A percentile compares a stretch with the other conserved stretches of the same genome.
Evolutionary conservation across 2,329 filamentous ascomycete genomes (phyloP).

Genomic region (Exophiala phaeomuriformis): DNA sequence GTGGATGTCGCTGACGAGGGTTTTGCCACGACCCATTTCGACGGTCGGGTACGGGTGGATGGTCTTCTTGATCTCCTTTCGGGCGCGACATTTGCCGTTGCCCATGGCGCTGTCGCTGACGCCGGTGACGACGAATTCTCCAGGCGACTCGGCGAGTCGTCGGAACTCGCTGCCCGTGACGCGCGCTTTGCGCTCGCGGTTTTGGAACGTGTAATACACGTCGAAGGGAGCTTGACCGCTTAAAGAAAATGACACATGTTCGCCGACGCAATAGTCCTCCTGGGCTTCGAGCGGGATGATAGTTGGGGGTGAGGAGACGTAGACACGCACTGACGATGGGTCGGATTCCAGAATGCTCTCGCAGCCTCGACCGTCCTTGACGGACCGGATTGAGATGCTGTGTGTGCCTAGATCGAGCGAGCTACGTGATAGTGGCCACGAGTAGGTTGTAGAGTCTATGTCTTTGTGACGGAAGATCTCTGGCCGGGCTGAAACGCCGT

Average conservation of each 20-base stretch:
- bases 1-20: slow-evolving; percentile 83
- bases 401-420: slow-evolving; percentile 84
- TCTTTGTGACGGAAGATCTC: slow-evolving; percentile 76
- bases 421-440: slow-evolving; percentile 75
- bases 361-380: slow-evolving; percentile 81
- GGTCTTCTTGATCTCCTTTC: slow-evolving; percentile 67
- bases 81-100: slow-evolving; percentile 66
- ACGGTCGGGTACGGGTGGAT: slow-evolving; percentile 93
- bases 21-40: slow-evolving; percentile 74
- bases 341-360: slow-evolving; percentile 66
- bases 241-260: slow-evolving; percentile 85
- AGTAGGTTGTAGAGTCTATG: slow-evolving; percentile 66
- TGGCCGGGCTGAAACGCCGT: slow-evolving; percentile 62
- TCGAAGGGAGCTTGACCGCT: slow-evolving; percentile 88
- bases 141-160: slow-evolving; percentile 84
- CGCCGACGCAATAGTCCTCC: slow-evolving; percentile 88
- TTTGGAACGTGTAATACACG: slow-evolving; percentile 84
- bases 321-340: slow-evolving; percentile 74
- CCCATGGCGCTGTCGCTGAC: slow-evolving; percentile 68
- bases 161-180: slow-evolving; percentile 62
- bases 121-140: slow-evolving; percentile 78
- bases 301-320: slow-evolving; percentile 85
- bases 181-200: slow-evolving; percentile 67
- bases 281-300: slow-evolving; percentile 82
- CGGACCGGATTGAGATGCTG: slow-evolving; percentile 78